phyloP scores from a whole-genome alignment of 805 yeast species.

The Candida hungchunana region DNA sequence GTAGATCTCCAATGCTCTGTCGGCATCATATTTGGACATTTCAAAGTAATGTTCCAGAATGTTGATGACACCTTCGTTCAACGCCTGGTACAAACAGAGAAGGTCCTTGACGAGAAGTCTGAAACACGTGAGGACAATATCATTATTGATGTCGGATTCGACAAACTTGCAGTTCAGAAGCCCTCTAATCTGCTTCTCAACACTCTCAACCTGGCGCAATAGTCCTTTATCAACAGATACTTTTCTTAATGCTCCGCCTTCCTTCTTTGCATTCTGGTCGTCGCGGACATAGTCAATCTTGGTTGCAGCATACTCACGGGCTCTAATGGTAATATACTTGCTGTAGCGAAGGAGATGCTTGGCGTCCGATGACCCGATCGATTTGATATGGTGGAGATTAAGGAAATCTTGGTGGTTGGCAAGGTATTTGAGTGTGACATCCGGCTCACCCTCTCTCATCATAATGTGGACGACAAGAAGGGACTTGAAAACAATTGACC shows the following conservation, averaged over 20 bases:
- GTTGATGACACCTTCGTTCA: constrained; percentile 95
- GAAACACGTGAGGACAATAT: constrained; percentile 78
- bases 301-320: constrained; percentile 61
- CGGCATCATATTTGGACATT: constrained; percentile 81
- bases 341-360: constrained; percentile 61
- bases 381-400: constrained; percentile 37
- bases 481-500: constrained; percentile 89
- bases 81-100: constrained; percentile 77
- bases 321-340: constrained; percentile 63
- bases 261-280: constrained; percentile 41
- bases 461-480: constrained; percentile 82
- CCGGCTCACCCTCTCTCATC: constrained; percentile 86
- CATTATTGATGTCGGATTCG: constrained; percentile 81
- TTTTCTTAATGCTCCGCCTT: constrained; percentile 39
- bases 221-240: constrained; percentile 75
- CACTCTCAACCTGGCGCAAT: constrained; percentile 78
- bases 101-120: constrained; percentile 87
- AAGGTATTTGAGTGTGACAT: constrained; percentile 63
- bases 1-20: constrained; percentile 78
- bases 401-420: constrained; percentile 47
- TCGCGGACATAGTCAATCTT: constrained; percentile 77
- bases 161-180: constrained; percentile 69
- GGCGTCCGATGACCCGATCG: constrained; percentile 41
- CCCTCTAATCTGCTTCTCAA: constrained; percentile 74
- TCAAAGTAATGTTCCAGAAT: constrained; percentile 93